A percentile compares a stretch with the other conserved stretches of the same genome.
These are phyloP conservation scores for Cenchrus purpureus DNA, from an alignment of 176 grass and related monocot species.

Conservation along the genomic window DNA sequence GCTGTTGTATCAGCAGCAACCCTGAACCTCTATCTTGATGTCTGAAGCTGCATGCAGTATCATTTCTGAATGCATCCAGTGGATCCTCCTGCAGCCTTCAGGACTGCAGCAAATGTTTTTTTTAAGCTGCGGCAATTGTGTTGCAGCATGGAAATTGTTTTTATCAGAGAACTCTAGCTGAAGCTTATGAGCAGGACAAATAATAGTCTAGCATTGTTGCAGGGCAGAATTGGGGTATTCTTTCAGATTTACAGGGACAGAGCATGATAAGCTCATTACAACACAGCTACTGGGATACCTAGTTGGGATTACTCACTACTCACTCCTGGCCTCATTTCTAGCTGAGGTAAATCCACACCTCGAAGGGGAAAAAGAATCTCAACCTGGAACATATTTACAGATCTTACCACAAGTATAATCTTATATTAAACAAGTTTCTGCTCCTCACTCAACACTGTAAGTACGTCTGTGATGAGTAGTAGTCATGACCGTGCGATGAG, in stretches of 20 bases:
- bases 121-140: not conserved
- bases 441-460: not conserved
- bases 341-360: constrained; percentile 44
- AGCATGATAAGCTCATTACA: constrained; percentile 50
- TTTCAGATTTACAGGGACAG: constrained; percentile 38
- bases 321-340: constrained; percentile 42
- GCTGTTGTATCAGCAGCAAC: not conserved
- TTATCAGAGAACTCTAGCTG: not conserved
- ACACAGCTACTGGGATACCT: constrained; percentile 30
- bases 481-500: constrained; percentile 52
- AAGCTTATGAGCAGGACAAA: not conserved
- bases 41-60: not conserved
- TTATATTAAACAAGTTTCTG: constrained; percentile 16
- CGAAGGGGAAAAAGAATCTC: constrained; percentile 25
- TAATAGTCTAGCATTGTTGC: not conserved
- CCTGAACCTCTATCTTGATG: not conserved
- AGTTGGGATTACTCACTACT: constrained; percentile 38
- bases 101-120: too few relatives aligned
- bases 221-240: constrained; percentile 1
- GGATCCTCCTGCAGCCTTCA: not conserved
- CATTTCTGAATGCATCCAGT: not conserved
- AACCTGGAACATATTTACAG: constrained; percentile 69
- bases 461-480: not conserved
- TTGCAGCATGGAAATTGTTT: not conserved
- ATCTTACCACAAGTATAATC: constrained; percentile 35